A percentile compares a stretch with the other conserved stretches of the same genome.
These are phyloP conservation scores for Papiliotrema nemorosa DNA, from an alignment of 1,284 basidiomycete species.

Conservation along the genomic window DNA sequence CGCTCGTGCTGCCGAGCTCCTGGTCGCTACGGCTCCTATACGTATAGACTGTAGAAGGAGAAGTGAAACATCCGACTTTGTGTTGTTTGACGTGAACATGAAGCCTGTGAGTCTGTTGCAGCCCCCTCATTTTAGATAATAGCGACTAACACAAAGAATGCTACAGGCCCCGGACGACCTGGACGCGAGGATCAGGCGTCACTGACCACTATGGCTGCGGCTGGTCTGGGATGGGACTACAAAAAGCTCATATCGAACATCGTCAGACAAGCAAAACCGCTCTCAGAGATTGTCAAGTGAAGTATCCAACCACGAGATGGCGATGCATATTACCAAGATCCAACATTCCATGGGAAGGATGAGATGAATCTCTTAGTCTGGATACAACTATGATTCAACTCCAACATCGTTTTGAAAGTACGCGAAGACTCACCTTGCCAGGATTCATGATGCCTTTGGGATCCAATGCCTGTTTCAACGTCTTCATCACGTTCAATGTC, in stretches of 20 bases:
- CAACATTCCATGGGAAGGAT: too few species aligned
- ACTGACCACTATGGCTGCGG: constrained; percentile 30
- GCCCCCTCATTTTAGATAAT: background rate
- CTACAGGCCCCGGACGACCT: constrained; percentile 33
- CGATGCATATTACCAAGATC: too few species aligned
- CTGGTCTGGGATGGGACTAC: constrained; percentile 29
- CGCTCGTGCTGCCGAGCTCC: constrained; percentile 18
- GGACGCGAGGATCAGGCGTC: constrained; percentile 35
- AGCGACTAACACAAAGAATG: constrained; percentile 24
- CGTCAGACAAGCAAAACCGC: constrained; percentile 11
- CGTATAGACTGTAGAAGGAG: constrained; percentile 25
- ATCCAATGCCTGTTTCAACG: constrained; percentile 67
- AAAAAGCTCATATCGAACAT: constrained; percentile 17
- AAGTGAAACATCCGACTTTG: constrained; percentile 12
- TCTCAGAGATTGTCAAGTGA: constrained; percentile 11
- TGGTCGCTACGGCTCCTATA: constrained; percentile 17
- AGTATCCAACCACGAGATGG: too few species aligned
- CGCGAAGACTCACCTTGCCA: constrained; percentile 61
- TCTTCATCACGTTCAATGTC: constrained; percentile 71
- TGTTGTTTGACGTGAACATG: constrained; percentile 39
- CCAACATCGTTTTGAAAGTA: too few species aligned
- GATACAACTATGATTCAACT: too few species aligned
- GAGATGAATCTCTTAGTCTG: too few species aligned
- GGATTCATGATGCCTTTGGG: constrained; percentile 74
- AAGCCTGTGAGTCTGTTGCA: constrained; percentile 28